These are phyloP conservation scores for Venturia effusa DNA, from an alignment of 2,329 filamentous ascomycete species.

Conservation along the genomic window DNA sequence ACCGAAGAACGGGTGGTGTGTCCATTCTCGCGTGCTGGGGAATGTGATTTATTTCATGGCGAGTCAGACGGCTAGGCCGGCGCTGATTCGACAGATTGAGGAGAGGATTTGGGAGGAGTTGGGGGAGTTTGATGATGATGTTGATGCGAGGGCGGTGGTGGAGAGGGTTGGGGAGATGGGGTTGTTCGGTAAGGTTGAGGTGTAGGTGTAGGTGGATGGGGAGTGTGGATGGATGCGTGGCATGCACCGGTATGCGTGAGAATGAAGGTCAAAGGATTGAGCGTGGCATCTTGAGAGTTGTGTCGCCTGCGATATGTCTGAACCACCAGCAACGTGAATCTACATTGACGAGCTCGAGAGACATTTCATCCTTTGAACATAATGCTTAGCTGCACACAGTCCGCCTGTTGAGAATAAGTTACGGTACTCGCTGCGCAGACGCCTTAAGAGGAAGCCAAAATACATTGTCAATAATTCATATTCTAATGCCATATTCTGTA, in stretches of 20 bases:
- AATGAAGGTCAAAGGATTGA: too few species aligned
- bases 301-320: too few species aligned
- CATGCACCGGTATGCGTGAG: too few species aligned
- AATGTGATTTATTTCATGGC: conserved; percentile 54
- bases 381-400: too few species aligned
- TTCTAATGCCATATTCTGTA: neutral
- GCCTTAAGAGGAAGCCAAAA: too few species aligned
- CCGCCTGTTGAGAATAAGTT: too few species aligned
- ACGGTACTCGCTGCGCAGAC: too few species aligned
- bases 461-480: too few species aligned
- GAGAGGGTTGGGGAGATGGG: neutral
- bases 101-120: neutral
- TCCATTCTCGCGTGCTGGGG: conserved; percentile 50
- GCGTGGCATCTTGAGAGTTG: too few species aligned
- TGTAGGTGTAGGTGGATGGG: neutral
- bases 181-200: neutral
- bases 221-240: neutral
- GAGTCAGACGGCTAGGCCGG: conserved; percentile 38
- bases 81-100: conserved; percentile 14
- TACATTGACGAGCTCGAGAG: too few species aligned
- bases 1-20: conserved; percentile 29
- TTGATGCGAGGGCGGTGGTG: neutral
- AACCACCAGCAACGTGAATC: too few species aligned
- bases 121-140: neutral
- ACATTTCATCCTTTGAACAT: too few species aligned